Percentiles rank a stretch among this genome's conserved stretches.
These are phyloP conservation scores for Actinomucor elegans DNA, from an alignment of 371 early-diverging fungal species.

Conservation along the genomic window DNA sequence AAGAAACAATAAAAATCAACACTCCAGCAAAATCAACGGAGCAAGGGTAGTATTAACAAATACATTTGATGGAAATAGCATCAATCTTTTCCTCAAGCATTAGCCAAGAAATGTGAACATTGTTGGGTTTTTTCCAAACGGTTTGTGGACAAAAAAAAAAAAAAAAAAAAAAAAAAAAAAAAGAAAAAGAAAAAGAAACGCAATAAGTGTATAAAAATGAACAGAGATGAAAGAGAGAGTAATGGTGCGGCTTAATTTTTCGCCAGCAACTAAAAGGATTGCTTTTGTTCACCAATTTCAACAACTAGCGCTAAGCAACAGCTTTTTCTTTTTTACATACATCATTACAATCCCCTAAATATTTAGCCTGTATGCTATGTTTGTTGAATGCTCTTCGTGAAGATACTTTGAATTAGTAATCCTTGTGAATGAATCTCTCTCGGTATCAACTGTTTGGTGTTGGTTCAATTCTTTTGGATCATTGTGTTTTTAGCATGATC, in stretches of 20 bases:
- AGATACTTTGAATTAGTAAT: constrained; percentile 15
- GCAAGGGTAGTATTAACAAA: no score
- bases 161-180: no score
- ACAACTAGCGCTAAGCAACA: constrained; percentile 10
- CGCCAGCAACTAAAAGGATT: background rate
- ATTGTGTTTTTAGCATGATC: constrained; percentile 4
- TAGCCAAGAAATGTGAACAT: no score
- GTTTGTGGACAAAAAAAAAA: no score
- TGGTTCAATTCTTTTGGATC: constrained; percentile 8
- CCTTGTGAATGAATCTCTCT: constrained; percentile 15
- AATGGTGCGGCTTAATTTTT: background rate
- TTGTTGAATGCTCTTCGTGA: constrained; percentile 11
- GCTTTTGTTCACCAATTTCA: constrained; percentile 1
- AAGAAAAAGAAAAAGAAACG: no score
- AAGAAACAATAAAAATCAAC: no score
- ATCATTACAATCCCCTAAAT: constrained; percentile 11
- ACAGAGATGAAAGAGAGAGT: background rate
- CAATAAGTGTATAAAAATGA: no score
- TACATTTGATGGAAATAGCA: no score
- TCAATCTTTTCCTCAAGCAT: no score
- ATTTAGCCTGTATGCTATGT: constrained; percentile 15
- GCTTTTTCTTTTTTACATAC: constrained; percentile 1
- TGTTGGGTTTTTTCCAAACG: no score
- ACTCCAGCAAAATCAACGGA: no score
- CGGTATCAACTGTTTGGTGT: constrained; percentile 11